Evolutionary conservation across 2,329 filamentous ascomycete species (phyloP).

Genomic region (Xylariomycetidae sp.): DNA sequence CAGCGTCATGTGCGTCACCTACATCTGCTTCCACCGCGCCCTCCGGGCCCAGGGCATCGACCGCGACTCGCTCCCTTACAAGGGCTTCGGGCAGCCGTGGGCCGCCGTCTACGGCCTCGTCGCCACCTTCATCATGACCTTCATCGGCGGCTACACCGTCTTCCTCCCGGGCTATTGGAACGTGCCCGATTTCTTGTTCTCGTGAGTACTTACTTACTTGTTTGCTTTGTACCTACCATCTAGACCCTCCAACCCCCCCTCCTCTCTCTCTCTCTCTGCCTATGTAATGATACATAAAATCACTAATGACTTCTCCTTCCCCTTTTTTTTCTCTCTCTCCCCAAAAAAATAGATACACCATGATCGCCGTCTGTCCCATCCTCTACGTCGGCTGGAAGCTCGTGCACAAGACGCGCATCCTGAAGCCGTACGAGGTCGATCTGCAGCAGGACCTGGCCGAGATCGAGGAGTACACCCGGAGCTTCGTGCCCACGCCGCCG

Average conservation of each 20-base stretch:
- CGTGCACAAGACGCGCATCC: slow-evolving; percentile 56
- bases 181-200: slow-evolving; percentile 67
- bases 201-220: slow-evolving; percentile 35
- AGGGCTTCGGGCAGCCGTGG: slow-evolving; percentile 65
- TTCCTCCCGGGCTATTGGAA: slow-evolving; percentile 68
- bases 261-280: too few species aligned
- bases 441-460: slow-evolving; percentile 57
- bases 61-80: slow-evolving; percentile 65
- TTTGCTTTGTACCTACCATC: too few species aligned
- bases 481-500: slow-evolving; percentile 50
- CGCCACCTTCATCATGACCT: slow-evolving; percentile 64
- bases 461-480: slow-evolving; percentile 63
- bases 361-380: slow-evolving; percentile 65
- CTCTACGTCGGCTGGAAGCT: slow-evolving; percentile 71
- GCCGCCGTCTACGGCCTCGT: slow-evolving; percentile 62
- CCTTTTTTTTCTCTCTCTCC: too few species aligned
- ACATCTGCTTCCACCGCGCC: slow-evolving; percentile 67
- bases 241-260: too few species aligned
- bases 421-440: slow-evolving; percentile 56
- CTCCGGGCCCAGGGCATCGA: slow-evolving; percentile 64
- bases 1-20: slow-evolving; percentile 64
- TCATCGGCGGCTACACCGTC: slow-evolving; percentile 72
- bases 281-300: too few species aligned
- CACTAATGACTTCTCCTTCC: too few species aligned
- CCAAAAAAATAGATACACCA: slow-evolving; percentile 52